Conservation (phyloP, 768 basidiomycete species). For the Auriscalpium orientale region DNA sequence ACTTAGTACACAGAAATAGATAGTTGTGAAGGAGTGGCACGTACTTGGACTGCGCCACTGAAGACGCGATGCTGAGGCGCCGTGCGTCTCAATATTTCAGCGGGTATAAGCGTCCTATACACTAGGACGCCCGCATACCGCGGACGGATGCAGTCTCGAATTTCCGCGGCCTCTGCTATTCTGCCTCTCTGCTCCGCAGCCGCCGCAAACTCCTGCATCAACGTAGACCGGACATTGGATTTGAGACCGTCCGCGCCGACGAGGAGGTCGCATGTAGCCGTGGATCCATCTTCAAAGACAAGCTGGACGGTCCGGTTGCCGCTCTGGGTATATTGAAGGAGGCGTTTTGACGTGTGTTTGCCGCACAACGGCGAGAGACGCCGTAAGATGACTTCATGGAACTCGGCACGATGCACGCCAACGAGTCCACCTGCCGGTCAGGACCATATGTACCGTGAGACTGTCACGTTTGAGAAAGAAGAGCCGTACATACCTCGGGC, state of each 20-base stretch:
- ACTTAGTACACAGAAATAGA: neutral
- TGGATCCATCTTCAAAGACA: constrained; percentile 55
- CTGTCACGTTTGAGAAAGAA: neutral
- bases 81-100: constrained; percentile 35
- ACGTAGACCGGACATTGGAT: constrained; percentile 35
- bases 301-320: constrained; percentile 34
- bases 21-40: constrained; percentile 3
- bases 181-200: constrained; percentile 30
- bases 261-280: constrained; percentile 54
- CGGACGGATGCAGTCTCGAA: constrained; percentile 37
- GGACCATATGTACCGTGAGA: neutral
- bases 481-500: constrained; percentile 41
- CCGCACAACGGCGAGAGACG: constrained; percentile 39
- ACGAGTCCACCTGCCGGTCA: constrained; percentile 21
- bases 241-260: constrained; percentile 66
- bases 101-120: constrained; percentile 53
- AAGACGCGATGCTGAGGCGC: constrained; percentile 43
- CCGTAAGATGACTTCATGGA: constrained; percentile 50
- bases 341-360: constrained; percentile 48
- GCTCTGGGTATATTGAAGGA: constrained; percentile 46
- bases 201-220: constrained; percentile 27
- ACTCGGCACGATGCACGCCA: constrained; percentile 57
- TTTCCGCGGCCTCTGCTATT: constrained; percentile 31
- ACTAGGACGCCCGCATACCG: constrained; percentile 52
- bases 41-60: constrained; percentile 41